Conservation (phyloP, 73 alveolate species). For the Paramecium sonneborni region DNA sequence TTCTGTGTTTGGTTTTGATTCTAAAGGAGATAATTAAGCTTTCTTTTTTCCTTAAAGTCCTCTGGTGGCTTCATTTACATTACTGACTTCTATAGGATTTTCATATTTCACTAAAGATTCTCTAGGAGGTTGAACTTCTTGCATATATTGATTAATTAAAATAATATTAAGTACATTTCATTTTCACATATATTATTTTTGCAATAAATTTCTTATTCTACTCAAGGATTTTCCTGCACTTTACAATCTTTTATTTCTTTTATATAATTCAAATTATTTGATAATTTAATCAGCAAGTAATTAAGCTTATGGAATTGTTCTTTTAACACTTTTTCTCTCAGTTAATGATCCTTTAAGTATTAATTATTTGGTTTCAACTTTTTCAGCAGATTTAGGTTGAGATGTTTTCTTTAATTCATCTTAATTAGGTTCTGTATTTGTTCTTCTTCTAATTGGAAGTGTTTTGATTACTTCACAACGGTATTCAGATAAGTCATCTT, state of each 20-base stretch:
- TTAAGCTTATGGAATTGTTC: background rate
- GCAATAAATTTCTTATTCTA: background rate
- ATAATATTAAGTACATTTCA: background rate
- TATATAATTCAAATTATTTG: background rate
- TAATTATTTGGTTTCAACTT: too few species aligned
- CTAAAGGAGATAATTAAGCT: slow-evolving; percentile 89
- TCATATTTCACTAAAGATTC: slow-evolving; percentile 84
- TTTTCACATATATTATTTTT: background rate
- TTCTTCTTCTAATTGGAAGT: background rate
- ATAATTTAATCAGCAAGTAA: background rate
- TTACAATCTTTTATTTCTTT: background rate
- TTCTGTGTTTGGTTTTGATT: slow-evolving; percentile 87
- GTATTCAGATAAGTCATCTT: background rate
- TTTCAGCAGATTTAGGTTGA: too few species aligned
- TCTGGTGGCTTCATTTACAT: slow-evolving; percentile 14
- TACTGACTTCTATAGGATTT: slow-evolving; percentile 72
- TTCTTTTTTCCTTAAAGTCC: slow-evolving; percentile 68
- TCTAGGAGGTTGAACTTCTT: slow-evolving; percentile 69
- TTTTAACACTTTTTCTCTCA: background rate
- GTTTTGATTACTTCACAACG: background rate
- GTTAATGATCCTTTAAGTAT: background rate
- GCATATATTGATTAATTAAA: background rate
- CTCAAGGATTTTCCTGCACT: background rate
- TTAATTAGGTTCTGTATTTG: background rate
- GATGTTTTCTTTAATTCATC: background rate